Conservation (phyloP, 192 early-diverging fungal species). For the Coemansia umbellata region DNA sequence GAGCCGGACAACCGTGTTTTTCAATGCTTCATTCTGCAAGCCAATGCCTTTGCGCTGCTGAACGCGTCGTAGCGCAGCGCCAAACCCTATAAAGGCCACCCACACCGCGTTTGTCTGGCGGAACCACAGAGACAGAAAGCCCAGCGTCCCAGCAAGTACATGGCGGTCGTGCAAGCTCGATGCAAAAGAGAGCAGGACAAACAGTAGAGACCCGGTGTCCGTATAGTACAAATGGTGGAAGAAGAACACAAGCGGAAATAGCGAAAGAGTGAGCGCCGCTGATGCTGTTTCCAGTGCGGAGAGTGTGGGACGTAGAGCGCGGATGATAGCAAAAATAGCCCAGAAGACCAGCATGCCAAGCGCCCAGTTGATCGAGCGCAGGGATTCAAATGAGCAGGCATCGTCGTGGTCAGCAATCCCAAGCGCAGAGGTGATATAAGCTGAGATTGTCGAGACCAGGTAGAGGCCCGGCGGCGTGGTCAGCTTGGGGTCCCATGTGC, state of each 20-base stretch:
- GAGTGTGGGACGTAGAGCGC: slow-evolving; percentile 5
- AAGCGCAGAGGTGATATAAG: not conserved
- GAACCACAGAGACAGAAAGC: slow-evolving; percentile 59
- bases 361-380: slow-evolving; percentile 67
- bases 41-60: not conserved
- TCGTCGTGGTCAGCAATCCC: not conserved
- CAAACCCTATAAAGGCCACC: slow-evolving; percentile 60
- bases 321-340: slow-evolving; percentile 39
- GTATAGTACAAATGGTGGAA: slow-evolving; percentile 90
- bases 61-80: slow-evolving; percentile 20
- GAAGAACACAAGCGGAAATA: slow-evolving; percentile 83
- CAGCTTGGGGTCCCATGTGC: slow-evolving; percentile 84
- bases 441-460: slow-evolving; percentile 28
- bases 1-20: not conserved
- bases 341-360: slow-evolving; percentile 58
- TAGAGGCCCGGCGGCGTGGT: slow-evolving; percentile 98
- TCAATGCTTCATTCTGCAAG: not conserved
- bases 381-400: slow-evolving; percentile 37
- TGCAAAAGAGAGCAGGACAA: slow-evolving; percentile 67
- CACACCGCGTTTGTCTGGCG: slow-evolving; percentile 94
- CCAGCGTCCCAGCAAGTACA: slow-evolving; percentile 55
- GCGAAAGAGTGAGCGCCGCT: slow-evolving; percentile 51
- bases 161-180: slow-evolving; percentile 51
- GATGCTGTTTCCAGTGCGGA: slow-evolving; percentile 1
- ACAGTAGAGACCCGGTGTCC: slow-evolving; percentile 79